phyloP scores from a whole-genome alignment of 2,329 filamentous ascomycete species.

The Epichloe typhina region DNA sequence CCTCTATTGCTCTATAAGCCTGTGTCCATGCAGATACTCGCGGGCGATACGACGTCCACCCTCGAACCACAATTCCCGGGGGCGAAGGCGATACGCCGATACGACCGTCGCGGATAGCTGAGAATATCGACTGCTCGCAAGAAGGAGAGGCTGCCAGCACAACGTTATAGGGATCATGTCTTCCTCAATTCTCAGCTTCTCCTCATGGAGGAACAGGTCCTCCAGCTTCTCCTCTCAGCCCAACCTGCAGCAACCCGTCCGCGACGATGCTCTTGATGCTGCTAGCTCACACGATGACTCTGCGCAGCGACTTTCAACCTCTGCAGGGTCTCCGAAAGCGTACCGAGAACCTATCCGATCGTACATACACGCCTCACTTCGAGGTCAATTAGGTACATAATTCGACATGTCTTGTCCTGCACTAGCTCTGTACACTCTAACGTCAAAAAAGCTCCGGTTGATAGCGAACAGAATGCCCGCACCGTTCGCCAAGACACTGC shows the following conservation, averaged over 20 bases:
- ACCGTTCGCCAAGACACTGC: constrained; percentile 78
- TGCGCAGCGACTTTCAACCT: constrained; percentile 24
- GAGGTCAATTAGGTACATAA: constrained; percentile 40
- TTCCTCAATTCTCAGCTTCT: constrained; percentile 31
- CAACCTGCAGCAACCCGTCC: constrained; percentile 14
- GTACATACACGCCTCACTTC: constrained; percentile 53
- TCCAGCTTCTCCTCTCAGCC: constrained; percentile 23
- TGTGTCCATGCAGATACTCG: background rate
- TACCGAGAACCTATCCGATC: constrained; percentile 57
- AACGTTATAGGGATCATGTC: constrained; percentile 25
- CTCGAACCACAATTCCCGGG: background rate
- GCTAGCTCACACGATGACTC: constrained; percentile 11
- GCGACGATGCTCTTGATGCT: constrained; percentile 14
- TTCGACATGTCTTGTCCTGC: background rate
- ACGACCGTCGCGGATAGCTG: constrained; percentile 9
- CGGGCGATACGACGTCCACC: background rate
- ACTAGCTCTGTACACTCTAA: background rate
- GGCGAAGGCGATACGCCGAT: constrained; percentile 8
- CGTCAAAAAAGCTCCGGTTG: constrained; percentile 34
- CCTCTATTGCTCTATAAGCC: background rate
- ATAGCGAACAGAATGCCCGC: constrained; percentile 61
- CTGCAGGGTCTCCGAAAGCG: constrained; percentile 19
- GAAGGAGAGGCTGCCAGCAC: background rate
- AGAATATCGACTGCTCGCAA: constrained; percentile 5
- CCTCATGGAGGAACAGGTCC: constrained; percentile 33